Evolutionary conservation across 1,139 yeast species (phyloP), one percentile per base, ranked within the genome.

Genomic region (Arxiozyma slooffiae): DNA sequence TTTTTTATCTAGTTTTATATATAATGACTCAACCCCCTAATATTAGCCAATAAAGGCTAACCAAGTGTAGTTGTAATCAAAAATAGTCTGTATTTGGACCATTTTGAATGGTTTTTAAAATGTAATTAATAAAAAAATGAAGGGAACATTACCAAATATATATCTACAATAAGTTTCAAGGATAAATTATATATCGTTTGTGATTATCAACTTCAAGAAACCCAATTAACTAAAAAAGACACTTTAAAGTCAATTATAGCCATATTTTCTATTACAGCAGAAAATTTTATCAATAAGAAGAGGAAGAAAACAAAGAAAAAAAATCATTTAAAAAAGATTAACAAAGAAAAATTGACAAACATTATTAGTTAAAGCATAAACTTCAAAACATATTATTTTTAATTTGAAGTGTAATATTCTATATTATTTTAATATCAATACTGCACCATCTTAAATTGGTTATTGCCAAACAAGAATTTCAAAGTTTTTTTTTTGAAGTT

Each of bases 31-130:
- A 4, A 52, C 57, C 5, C 71, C 77, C 0, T 70, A 73, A 42
- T 87, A 85, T 69, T 85, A 75, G 57, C 73, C 92, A 21, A 73
- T 90, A 7, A 81, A 94, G 63, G 88, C 96, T 0, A n/a, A 79
- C 79, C 49, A 97, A 89, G 68, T 90, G 84, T 1, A 85, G 92
- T 1, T 71, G 81, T 16, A 90, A 90, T 0, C 78, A 81, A 57
- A 89, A 84, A 56, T 73, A 84, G 26, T 82, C 80, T 55, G 66
- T 85, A 23, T 66, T n/a, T 70, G 34, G 97, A 90, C 61, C 78
- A 83, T 53, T 74, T 84, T 43, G 71, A 79, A 3, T 92, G 97
- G 97, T 83, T 75, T 52, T 53, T 80, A 16, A 79, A 78, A 1
- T 77, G 72, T 39, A 75, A 75, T 3, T 66, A 71, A 51, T 85